Evolutionary conservation across 176 grass and related monocot genomes (phyloP).

Genomic region (Dactylis glomerata): DNA sequence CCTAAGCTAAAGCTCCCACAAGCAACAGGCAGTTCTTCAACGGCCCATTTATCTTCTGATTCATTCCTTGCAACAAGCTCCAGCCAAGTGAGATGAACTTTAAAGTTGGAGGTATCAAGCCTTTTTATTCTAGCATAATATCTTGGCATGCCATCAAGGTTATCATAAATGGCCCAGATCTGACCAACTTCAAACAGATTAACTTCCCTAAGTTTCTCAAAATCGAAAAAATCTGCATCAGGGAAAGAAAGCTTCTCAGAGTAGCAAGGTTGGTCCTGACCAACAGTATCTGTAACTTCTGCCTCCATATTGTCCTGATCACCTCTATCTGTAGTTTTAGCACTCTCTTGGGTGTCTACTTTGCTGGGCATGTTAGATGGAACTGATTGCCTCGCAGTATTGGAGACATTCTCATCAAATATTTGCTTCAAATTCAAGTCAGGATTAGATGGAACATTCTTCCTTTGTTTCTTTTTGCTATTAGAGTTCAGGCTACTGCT

Average conservation of each 20-base stretch:
- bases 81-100: slow-evolving; percentile 70
- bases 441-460: slow-evolving; percentile 25
- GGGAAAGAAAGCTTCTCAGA: slow-evolving; percentile 43
- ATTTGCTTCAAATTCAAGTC: slow-evolving; percentile 12
- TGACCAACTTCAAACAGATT: slow-evolving; percentile 62
- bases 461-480: slow-evolving; percentile 37
- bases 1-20: slow-evolving; percentile 72
- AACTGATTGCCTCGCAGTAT: slow-evolving; percentile 20
- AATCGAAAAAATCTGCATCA: slow-evolving; percentile 84
- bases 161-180: slow-evolving; percentile 92
- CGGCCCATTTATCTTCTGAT: slow-evolving; percentile 50
- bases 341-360: slow-evolving; percentile 26
- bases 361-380: slow-evolving; percentile 26
- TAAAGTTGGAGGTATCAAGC: slow-evolving; percentile 49
- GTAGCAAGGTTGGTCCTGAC: slow-evolving; percentile 12
- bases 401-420: slow-evolving; percentile 11
- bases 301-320: slow-evolving; percentile 22
- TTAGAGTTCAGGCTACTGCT: not conserved
- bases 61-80: slow-evolving; percentile 39
- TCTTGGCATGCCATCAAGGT: slow-evolving; percentile 84
- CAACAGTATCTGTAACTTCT: slow-evolving; percentile 34
- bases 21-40: slow-evolving; percentile 71
- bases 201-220: slow-evolving; percentile 65
- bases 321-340: slow-evolving; percentile 26
- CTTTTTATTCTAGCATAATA: slow-evolving; percentile 78